Evolutionary conservation across 1,284 basidiomycete species (phyloP).

Genomic region (Cutaneotrichosporon sp.): DNA sequence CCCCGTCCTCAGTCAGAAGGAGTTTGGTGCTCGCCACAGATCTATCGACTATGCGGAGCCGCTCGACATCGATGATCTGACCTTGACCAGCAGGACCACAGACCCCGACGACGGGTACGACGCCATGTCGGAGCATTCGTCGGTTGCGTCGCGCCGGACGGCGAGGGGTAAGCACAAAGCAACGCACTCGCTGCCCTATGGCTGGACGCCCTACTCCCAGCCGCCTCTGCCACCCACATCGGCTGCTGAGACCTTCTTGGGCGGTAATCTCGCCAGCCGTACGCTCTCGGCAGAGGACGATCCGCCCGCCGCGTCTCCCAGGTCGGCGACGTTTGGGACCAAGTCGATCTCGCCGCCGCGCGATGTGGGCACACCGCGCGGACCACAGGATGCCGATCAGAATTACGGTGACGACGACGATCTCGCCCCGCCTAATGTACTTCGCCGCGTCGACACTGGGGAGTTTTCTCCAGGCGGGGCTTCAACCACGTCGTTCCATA

Average conservation of each 20-base stretch:
- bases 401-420: conserved; percentile 2
- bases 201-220: not conserved
- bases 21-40: conserved; percentile 2
- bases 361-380: not conserved
- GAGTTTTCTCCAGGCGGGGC: too few species aligned
- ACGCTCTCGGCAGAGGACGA: conserved; percentile 7
- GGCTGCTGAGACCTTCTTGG: conserved; percentile 9
- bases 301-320: not conserved
- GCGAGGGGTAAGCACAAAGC: not conserved
- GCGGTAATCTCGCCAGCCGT: conserved; percentile 9
- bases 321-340: not conserved
- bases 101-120: conserved; percentile 8
- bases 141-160: not conserved
- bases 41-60: conserved; percentile 16
- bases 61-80: conserved; percentile 13
- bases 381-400: conserved; percentile 1
- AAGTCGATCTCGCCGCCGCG: too few species aligned
- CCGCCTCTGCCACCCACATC: not conserved
- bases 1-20: not conserved
- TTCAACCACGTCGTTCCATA: too few species aligned
- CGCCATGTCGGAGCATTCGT: conserved; percentile 1
- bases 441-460: not conserved
- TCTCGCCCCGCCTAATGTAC: conserved; percentile 2
- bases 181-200: not conserved
- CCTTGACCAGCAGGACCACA: not conserved